Evolutionary conservation across 202 grass and related monocot species (phyloP).

Genomic region (Thinopyrum obtusiflorum): DNA sequence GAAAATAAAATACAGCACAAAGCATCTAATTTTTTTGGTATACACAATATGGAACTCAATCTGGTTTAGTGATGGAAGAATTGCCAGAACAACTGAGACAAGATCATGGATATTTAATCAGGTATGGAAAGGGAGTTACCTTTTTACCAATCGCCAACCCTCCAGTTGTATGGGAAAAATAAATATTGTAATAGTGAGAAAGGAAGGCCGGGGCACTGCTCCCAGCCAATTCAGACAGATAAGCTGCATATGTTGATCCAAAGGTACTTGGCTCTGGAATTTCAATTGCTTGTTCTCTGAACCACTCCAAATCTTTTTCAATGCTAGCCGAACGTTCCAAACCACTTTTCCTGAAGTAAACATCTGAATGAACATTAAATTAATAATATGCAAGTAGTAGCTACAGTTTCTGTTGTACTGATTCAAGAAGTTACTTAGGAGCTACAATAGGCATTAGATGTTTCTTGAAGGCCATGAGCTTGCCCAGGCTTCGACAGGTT

Average conservation of each 20-base stretch:
- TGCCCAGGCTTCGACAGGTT: too few species aligned
- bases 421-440: neutral
- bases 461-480: neutral
- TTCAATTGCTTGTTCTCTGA: slow-evolving; percentile 62
- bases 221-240: slow-evolving; percentile 74
- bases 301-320: slow-evolving; percentile 77
- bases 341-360: slow-evolving; percentile 83
- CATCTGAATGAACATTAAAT: slow-evolving; percentile 68
- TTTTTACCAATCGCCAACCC: slow-evolving; percentile 67
- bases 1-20: neutral
- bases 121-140: slow-evolving; percentile 42
- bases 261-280: slow-evolving; percentile 64
- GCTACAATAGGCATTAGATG: neutral
- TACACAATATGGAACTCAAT: neutral
- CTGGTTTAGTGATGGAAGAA: neutral
- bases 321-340: slow-evolving; percentile 66
- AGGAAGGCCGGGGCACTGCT: slow-evolving; percentile 75
- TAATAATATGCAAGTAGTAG: slow-evolving; percentile 26
- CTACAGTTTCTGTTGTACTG: neutral
- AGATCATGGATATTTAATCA: neutral
- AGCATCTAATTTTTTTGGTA: neutral
- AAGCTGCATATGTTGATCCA: slow-evolving; percentile 72
- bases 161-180: slow-evolving; percentile 83
- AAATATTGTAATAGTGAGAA: slow-evolving; percentile 93
- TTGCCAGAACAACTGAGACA: neutral